Percentiles rank a stretch among this genome's conserved stretches.
phyloP scores from a whole-genome alignment of 352 stramenopile genomes.

The Lagenidium sp. region DNA sequence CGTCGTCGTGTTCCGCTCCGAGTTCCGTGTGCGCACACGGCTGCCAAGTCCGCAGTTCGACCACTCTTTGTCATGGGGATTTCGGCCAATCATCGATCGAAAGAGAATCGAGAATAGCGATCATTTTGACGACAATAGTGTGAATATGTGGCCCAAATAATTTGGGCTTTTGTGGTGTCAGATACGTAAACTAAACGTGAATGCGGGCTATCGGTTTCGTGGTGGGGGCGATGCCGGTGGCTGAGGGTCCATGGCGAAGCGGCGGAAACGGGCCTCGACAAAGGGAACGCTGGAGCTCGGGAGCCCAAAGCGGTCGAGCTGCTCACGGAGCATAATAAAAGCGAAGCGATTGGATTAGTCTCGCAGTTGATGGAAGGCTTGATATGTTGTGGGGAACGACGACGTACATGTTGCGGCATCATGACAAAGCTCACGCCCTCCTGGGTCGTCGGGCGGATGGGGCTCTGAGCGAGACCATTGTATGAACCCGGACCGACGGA shows the following conservation, averaged over 20 bases:
- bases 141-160: neutral
- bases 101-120: neutral
- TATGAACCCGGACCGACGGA: conserved; percentile 44
- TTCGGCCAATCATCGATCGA: neutral
- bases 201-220: neutral
- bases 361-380: no score
- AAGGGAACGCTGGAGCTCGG: conserved; percentile 30
- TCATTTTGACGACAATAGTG: neutral
- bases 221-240: conserved; percentile 9
- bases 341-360: neutral
- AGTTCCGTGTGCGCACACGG: no score
- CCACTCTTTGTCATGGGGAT: neutral
- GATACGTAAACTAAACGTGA: no score
- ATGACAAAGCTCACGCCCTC: conserved; percentile 64
- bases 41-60: no score
- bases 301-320: conserved; percentile 47
- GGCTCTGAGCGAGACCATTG: conserved; percentile 12
- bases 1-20: neutral
- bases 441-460: conserved; percentile 6
- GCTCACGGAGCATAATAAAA: neutral
- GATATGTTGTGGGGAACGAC: no score
- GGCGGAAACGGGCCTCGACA: conserved; percentile 56
- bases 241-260: conserved; percentile 41
- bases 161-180: no score
- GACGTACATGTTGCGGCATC: conserved; percentile 55